Percentiles rank a stretch among this genome's conserved stretches.
Conservation (phyloP, 257 asterid species). For the Capsicum rhomboideum region DNA sequence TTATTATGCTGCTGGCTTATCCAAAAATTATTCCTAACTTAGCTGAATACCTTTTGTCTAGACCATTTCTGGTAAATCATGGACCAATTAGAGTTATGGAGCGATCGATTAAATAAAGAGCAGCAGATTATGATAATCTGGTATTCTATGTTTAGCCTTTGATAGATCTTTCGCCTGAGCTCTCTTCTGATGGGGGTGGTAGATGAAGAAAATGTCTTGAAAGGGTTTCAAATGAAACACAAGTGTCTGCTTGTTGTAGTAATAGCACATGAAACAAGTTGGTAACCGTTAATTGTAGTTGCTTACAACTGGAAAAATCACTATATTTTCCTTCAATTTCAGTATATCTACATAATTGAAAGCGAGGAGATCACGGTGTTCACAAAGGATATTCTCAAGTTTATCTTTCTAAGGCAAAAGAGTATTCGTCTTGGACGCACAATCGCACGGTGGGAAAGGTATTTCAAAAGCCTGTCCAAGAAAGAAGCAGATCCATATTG, state of each 20-base stretch:
- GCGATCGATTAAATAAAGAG: neutral
- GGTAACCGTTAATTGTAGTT: neutral
- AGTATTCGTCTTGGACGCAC: conserved; percentile 58
- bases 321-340: conserved; percentile 15
- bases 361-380: conserved; percentile 49
- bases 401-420: conserved; percentile 36
- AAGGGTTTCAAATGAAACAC: neutral
- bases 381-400: conserved; percentile 42
- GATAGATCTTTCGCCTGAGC: neutral
- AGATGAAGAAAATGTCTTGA: neutral
- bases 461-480: conserved; percentile 15
- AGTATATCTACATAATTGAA: conserved; percentile 61
- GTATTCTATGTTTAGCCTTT: neutral
- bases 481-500: conserved; percentile 38
- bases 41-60: neutral
- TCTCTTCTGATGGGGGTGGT: neutral
- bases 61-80: neutral
- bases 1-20: neutral
- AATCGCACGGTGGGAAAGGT: conserved; percentile 21
- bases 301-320: neutral
- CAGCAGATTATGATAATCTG: neutral
- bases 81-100: neutral
- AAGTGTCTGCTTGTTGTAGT: neutral
- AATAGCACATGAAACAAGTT: neutral
- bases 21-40: neutral